phyloP scores from a whole-genome alignment of 805 yeast species.

The Grigorovia transvaalensis region DNA sequence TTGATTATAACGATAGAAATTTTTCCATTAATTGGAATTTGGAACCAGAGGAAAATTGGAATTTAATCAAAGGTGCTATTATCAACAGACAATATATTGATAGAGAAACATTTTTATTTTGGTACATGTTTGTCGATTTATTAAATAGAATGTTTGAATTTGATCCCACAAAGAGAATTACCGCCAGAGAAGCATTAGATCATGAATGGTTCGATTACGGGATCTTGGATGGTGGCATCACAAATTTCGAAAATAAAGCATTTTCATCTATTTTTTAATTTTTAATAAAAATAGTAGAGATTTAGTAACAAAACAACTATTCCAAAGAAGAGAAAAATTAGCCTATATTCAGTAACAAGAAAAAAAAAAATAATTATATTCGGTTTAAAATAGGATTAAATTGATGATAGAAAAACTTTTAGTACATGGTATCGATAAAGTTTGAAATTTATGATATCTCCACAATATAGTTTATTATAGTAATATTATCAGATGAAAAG shows the following conservation, averaged over 20 bases:
- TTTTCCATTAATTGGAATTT: conserved; percentile 24
- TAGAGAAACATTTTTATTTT: conserved; percentile 60
- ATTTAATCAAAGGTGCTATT: conserved; percentile 8
- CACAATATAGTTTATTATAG: background rate
- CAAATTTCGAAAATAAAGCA: conserved; percentile 14
- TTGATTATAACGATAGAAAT: conserved; percentile 19
- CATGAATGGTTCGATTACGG: conserved; percentile 77
- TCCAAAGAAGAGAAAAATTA: too few relatives aligned
- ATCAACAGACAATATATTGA: conserved; percentile 21
- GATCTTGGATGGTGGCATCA: conserved; percentile 44
- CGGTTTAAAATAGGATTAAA: too few relatives aligned
- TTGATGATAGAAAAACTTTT: background rate
- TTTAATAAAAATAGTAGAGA: too few relatives aligned
- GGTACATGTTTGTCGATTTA: conserved; percentile 74
- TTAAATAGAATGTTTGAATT: conserved; percentile 54
- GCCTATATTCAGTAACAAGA: too few relatives aligned
- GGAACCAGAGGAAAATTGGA: conserved; percentile 25
- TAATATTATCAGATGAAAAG: too few relatives aligned
- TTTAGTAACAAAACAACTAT: too few relatives aligned
- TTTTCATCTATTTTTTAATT: background rate
- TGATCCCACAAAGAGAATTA: conserved; percentile 61
- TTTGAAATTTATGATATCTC: background rate
- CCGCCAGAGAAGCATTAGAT: conserved; percentile 64
- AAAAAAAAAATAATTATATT: too few relatives aligned
- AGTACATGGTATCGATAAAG: background rate